phyloP scores from a whole-genome alignment of 2,329 filamentous ascomycete species.

The Fusarium tupiense region DNA sequence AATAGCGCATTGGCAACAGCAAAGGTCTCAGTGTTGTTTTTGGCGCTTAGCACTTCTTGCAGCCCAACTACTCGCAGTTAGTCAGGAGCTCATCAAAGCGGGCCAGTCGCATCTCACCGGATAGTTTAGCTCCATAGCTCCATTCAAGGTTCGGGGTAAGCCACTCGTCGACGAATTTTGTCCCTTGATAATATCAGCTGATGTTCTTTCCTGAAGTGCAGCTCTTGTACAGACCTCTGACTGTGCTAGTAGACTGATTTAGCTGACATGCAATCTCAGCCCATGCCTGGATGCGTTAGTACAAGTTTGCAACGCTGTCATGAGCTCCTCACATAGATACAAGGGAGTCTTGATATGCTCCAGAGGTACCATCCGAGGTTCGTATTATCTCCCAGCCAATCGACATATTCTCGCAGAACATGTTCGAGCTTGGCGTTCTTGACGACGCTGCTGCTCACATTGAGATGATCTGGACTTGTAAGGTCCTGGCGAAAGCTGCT shows the following conservation, averaged over 20 bases:
- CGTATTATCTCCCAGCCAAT: background rate
- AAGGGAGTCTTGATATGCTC: background rate
- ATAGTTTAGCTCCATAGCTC: background rate
- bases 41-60: background rate
- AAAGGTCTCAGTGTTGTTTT: background rate
- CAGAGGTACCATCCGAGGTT: background rate
- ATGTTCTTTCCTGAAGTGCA: fast-evolving
- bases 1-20: background rate
- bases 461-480: background rate
- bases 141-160: background rate
- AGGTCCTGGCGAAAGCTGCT: background rate
- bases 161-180: background rate
- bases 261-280: background rate
- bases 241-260: background rate
- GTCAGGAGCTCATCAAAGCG: fast-evolving
- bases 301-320: fast-evolving
- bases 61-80: background rate
- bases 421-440: background rate
- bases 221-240: background rate
- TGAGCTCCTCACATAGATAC: fast-evolving
- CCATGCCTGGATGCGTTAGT: background rate
- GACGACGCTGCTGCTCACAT: background rate
- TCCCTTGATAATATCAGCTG: background rate
- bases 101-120: background rate
- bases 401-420: background rate